Conservation (phyloP, 164 flowering plant species). For the Chimonanthus praecox region DNA sequence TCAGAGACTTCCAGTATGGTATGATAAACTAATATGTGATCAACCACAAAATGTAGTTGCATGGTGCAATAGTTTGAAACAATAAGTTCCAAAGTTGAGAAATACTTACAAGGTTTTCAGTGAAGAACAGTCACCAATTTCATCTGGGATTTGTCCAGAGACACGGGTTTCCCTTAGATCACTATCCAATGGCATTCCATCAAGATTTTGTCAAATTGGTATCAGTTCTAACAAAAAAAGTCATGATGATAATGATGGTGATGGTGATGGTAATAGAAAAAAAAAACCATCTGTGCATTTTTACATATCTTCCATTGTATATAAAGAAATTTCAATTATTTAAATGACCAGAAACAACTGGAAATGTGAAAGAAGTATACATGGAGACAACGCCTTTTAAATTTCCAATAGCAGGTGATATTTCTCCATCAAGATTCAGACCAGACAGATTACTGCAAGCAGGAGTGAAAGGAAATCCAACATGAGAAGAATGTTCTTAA, state of each 20-base stretch:
- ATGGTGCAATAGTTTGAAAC: too few relatives aligned
- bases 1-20: too few relatives aligned
- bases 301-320: too few relatives aligned
- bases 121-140: constrained; percentile 71
- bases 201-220: neutral
- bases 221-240: neutral
- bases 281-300: too few relatives aligned
- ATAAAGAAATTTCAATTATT: neutral
- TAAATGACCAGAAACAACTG: neutral
- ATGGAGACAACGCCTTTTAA: constrained; percentile 45
- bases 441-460: constrained; percentile 75
- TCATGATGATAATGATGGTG: too few relatives aligned
- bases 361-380: constrained; percentile 25
- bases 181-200: constrained; percentile 22
- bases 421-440: constrained; percentile 86
- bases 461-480: neutral
- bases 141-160: constrained; percentile 84
- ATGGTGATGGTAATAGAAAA: too few relatives aligned
- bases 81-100: too few relatives aligned
- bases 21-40: too few relatives aligned
- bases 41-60: too few relatives aligned
- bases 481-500: neutral
- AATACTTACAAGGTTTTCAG: constrained; percentile 52
- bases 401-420: constrained; percentile 70
- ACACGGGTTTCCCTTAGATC: constrained; percentile 61